Conservation (phyloP, 306 rosid species). For the Vigna trinervia region DNA sequence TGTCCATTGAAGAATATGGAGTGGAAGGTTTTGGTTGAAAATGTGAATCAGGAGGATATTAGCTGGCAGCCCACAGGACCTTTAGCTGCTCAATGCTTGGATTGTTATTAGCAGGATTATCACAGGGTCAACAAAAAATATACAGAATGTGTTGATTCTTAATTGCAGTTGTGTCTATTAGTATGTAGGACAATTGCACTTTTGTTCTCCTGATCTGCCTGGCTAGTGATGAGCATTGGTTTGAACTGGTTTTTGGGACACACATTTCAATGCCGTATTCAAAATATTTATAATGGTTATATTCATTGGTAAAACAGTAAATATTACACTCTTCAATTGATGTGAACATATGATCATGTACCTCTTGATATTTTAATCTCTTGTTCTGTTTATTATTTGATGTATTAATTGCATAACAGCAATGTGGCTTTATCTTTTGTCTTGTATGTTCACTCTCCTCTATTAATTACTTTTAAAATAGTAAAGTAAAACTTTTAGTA, state of each 20-base stretch:
- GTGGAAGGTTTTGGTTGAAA: not conserved
- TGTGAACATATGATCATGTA: not conserved
- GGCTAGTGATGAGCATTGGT: slow-evolving; percentile 23
- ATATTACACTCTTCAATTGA: not conserved
- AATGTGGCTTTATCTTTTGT: slow-evolving; percentile 12
- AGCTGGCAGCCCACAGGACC: not conserved
- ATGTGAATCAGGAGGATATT: slow-evolving; percentile 8
- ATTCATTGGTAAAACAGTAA: slow-evolving; percentile 3
- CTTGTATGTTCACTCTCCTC: slow-evolving; percentile 1
- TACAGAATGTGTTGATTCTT: slow-evolving; percentile 12
- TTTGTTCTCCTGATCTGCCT: slow-evolving; percentile 27
- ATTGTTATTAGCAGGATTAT: slow-evolving; percentile 22
- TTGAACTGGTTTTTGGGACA: slow-evolving; percentile 11
- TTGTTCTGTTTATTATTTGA: slow-evolving; percentile 8
- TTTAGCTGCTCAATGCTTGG: slow-evolving; percentile 5
- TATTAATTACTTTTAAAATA: not conserved
- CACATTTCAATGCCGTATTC: not conserved
- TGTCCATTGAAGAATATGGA: not conserved
- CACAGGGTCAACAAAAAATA: not conserved
- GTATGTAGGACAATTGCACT: not conserved
- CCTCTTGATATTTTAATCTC: slow-evolving; percentile 25
- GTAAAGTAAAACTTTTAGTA: slow-evolving; percentile 15
- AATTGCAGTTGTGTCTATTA: slow-evolving; percentile 21
- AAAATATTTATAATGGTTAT: not conserved
- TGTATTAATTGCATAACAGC: not conserved